Conservation (phyloP, 2,329 filamentous ascomycete genomes). For the Pezicula radicicola region DNA sequence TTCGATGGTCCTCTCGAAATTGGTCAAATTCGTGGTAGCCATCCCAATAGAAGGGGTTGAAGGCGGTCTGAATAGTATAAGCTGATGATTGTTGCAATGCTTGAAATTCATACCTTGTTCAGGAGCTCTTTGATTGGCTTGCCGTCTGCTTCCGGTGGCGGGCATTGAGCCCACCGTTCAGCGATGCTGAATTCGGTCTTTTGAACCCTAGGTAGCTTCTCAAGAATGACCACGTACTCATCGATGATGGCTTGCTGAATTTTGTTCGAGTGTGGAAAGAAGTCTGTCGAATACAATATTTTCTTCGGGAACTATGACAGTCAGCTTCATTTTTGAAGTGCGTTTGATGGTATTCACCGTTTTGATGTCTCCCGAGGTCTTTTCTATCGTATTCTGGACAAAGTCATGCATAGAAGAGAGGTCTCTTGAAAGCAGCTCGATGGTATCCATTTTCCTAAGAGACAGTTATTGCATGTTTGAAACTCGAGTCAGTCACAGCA, state of each 20-base stretch:
- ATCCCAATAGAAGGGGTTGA: neutral
- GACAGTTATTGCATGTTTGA: too few relatives aligned
- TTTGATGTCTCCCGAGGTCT: too few relatives aligned
- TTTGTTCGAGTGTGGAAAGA: conserved; percentile 36
- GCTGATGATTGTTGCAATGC: too few relatives aligned
- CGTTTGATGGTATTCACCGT: too few relatives aligned
- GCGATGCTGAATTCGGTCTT: neutral
- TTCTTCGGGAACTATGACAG: conserved; percentile 34
- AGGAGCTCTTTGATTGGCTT: neutral
- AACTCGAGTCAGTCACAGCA: neutral
- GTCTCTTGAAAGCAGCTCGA: too few relatives aligned
- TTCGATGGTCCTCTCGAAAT: neutral
- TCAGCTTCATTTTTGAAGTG: too few relatives aligned
- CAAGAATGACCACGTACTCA: neutral
- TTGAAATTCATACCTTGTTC: neutral
- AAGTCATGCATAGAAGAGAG: too few relatives aligned
- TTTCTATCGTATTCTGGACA: too few relatives aligned
- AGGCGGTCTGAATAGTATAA: too few relatives aligned
- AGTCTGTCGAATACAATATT: conserved; percentile 36
- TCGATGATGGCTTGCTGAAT: conserved; percentile 3
- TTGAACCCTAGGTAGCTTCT: neutral
- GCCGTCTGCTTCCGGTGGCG: neutral
- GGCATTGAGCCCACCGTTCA: neutral
- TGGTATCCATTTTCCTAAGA: too few relatives aligned
- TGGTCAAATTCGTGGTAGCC: neutral